Evolutionary conservation across 1,284 basidiomycete genomes (phyloP), one percentile per base, ranked within the genome.

Genomic region (Anthracocystis walkeri): DNA sequence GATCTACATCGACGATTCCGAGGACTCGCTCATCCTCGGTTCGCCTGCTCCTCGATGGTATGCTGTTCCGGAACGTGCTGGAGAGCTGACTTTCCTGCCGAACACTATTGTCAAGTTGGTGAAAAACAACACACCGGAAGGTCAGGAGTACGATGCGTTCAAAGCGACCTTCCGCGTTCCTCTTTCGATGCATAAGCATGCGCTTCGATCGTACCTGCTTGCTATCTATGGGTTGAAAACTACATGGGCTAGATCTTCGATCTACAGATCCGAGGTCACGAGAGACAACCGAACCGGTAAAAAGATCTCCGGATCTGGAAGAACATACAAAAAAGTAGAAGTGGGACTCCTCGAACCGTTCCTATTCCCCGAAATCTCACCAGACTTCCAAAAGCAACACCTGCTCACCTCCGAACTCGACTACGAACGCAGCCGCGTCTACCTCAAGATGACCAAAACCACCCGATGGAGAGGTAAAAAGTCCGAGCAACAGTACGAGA

Each of bases 211-310:
- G 3, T 96, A 97, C 86, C 90, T 97, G 31, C 87, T 87, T 40
- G 88, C 93, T 29, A 90, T 92, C 46, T 97, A 97, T 83, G 93
- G 83, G 10, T 70, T 85, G 23, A 79, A 92, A 72, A 91, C 97
- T 44, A 97, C 95, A 8, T 97, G 95, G 86, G 93, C 96, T 75
- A 93, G 94, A 44, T 97, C 95, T 18, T 92, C 92, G 87, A 92
- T 93, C 87, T 94, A 94, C 83, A 77, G 83, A 35, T 77, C 81
- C 14, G 56, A 64, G 31, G 51, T 78, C 18, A 66, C 67, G 7
- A 80, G 80, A 44, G 67, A 71, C 49, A 49, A 38, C 18, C 66
- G 65, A 12, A 87, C 91, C 67, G 90, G 90, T 0, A 89, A 90
- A 25, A 77, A 90, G 14, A 85, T 84, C 21, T 33, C 68, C 2